Base-by-base conservation (phyloP, 345 rosid genomes). In the Tarenaya hassleriana region DNA sequence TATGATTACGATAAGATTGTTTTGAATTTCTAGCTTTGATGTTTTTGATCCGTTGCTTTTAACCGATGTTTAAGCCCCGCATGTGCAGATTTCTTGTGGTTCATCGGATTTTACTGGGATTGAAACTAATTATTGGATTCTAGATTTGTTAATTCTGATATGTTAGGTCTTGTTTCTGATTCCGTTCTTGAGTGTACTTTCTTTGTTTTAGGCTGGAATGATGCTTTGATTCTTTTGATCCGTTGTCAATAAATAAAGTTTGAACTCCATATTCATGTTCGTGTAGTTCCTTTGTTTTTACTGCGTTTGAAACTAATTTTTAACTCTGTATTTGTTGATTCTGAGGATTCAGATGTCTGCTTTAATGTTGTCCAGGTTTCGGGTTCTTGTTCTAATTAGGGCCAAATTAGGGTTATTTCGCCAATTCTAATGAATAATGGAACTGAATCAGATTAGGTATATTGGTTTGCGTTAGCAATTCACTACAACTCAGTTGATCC, bases 391-490 rank as follows among this genome's bases (percentile, higher is more conserved):
- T 32, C 46, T 11, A 1, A 32, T 60, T 24, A 29, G 12, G 32
- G 11, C 9, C 29, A 24, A 24, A 24, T 2, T 24, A 24, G 40
- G 43, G 37, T 7, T 32, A 31, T 20, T 21, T 24, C 20, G 10
- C 40, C n/a, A 37, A 12, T 29, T 29, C 12, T 48, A 13, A 18
- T 40, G 31, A 21, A 19, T 19, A 16, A 34, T 50, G 1, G 27
- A 50, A 29, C 38, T 61, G 37, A 42, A 2, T 44, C 32, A 41
- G n/a, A 41, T 50, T 16, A 40, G 43, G 2, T 24, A 24, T n/a
- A 24, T 41, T 41, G 6, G 16, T 1, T 29, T 10, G 17, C 16
- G 17, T 42, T 34, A 21, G 10, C 7, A 29, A 27, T 40, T 16
- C 5, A 1, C 13, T 32, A 39, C 21, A 50, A 14, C n/a, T 1